These are phyloP conservation scores for Cucumis cinereus DNA, from an alignment of 306 rosid species.

Conservation along the genomic window DNA sequence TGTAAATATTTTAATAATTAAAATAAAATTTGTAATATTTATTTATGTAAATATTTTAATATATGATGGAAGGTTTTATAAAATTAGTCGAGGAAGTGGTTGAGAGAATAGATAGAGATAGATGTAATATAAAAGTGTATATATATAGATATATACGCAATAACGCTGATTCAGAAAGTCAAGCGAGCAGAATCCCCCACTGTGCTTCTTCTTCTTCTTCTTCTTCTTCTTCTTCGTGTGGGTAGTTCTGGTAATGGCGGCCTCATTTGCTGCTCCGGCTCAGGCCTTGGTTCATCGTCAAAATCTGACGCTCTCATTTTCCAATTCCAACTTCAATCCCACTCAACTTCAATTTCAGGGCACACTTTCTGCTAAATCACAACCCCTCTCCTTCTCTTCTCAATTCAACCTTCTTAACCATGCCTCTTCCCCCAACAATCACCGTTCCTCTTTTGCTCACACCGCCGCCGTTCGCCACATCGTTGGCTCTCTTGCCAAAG, in stretches of 20 bases:
- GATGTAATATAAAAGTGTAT: too few relatives aligned
- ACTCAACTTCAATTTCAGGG: neutral
- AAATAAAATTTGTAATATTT: too few relatives aligned
- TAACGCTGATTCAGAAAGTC: neutral
- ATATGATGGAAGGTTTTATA: too few relatives aligned
- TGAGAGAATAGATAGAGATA: too few relatives aligned
- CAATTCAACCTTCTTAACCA: neutral
- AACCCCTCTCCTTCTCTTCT: neutral
- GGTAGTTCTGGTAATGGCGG: neutral
- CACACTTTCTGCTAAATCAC: neutral
- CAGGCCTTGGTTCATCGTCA: neutral
- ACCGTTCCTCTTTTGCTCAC: conserved; percentile 29
- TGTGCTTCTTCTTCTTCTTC: neutral
- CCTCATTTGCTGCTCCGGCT: neutral
- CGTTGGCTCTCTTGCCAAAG: conserved; percentile 57
- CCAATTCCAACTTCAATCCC: neutral
- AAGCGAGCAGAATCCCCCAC: neutral
- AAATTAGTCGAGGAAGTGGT: too few relatives aligned
- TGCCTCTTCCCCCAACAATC: conserved; percentile 22
- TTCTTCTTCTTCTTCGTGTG: neutral
- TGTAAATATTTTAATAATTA: too few relatives aligned
- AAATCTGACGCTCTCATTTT: neutral
- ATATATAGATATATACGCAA: neutral
- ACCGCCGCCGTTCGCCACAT: conserved; percentile 69
- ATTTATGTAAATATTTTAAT: too few relatives aligned